Evolutionary conservation across 2,329 filamentous ascomycete genomes (phyloP), one percentile per base, ranked within the genome.

Genomic region (Penicillium griseofulvum): DNA sequence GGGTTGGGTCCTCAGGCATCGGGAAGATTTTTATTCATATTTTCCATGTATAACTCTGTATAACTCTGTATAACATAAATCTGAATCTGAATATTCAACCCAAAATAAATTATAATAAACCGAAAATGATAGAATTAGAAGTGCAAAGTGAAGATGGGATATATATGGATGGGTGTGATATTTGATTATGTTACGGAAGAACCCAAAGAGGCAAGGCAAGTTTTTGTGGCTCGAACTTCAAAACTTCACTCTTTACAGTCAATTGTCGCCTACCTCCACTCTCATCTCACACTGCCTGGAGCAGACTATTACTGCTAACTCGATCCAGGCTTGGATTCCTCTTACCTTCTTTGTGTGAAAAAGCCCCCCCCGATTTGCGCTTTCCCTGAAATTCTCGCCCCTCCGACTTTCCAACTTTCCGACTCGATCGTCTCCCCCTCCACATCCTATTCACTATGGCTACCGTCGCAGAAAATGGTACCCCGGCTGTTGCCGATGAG

Each of bases 401-500:
- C 54, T 51, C 58, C 53, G 54, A 54, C 43, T 52, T 56, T 54
- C 46, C 55, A 33, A 54, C 43, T 52, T 56, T 54, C 46, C 55
- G 33, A 47, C 53, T 57, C 57, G 33, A 49, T 46, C 12, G 47
- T 50, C 43, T 45, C 34, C 49, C 54, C 44, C 51, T 49, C 56
- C 54, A 45, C 45, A 52, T 34, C 56, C 53, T 22, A 57, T 43
- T 49, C 64, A 73, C 47, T 56, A 75, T 75, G 71, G 70, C 73
- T 56, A 66, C 69, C 49, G 70, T 70, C 52, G 65, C 68, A 56
- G 71, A 73, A 60, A 75, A 75, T 56, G 69, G 63, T 56, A 65
- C 66, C 56, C 52, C 57, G 47, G 64, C 70, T 47, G 68, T 71
- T 57, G 70, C 66, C 60, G 84, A 87, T 61, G 82, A 83, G 65